A percentile compares a stretch with the other conserved stretches of the same genome.
phyloP scores from a whole-genome alignment of 371 early-diverging fungal species.

The Mucor irregularis region DNA sequence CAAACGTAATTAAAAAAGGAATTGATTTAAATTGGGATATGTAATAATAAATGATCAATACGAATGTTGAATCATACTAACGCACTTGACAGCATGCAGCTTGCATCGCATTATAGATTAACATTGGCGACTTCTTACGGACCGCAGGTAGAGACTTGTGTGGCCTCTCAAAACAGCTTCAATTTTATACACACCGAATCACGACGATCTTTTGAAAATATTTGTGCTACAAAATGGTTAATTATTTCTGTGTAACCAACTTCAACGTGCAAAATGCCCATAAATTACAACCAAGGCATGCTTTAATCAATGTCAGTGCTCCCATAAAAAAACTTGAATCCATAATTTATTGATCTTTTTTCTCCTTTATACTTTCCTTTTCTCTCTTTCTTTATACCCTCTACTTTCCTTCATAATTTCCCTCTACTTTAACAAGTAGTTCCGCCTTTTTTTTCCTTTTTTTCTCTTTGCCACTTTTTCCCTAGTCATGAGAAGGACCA shows the following conservation, averaged over 20 bases:
- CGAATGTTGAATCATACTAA: too few relatives aligned
- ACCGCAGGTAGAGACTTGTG: too few relatives aligned
- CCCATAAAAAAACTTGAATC: constrained; percentile 5
- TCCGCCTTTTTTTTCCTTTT: background rate
- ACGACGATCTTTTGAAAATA: constrained; percentile 12
- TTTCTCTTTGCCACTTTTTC: background rate
- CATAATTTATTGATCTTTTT: background rate
- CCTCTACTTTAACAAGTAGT: constrained; percentile 3
- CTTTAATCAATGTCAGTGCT: constrained; percentile 30
- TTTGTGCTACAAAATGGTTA: constrained; percentile 9
- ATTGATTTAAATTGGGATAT: too few relatives aligned
- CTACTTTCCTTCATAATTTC: too few relatives aligned
- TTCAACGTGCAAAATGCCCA: constrained; percentile 20
- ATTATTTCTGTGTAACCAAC: constrained; percentile 19
- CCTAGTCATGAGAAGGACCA: constrained; percentile 3
- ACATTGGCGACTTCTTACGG: too few relatives aligned
- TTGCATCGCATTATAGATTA: too few relatives aligned
- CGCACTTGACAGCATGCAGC: too few relatives aligned
- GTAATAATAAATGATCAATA: too few relatives aligned
- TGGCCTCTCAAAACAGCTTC: too few relatives aligned
- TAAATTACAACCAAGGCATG: constrained; percentile 18
- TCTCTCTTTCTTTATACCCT: background rate
- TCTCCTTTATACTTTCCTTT: constrained; percentile 1
- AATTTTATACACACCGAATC: too few relatives aligned
- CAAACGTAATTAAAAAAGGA: too few relatives aligned